Evolutionary conservation across 2,329 filamentous ascomycete species (phyloP).

Genomic region (Alternaria burnsii): DNA sequence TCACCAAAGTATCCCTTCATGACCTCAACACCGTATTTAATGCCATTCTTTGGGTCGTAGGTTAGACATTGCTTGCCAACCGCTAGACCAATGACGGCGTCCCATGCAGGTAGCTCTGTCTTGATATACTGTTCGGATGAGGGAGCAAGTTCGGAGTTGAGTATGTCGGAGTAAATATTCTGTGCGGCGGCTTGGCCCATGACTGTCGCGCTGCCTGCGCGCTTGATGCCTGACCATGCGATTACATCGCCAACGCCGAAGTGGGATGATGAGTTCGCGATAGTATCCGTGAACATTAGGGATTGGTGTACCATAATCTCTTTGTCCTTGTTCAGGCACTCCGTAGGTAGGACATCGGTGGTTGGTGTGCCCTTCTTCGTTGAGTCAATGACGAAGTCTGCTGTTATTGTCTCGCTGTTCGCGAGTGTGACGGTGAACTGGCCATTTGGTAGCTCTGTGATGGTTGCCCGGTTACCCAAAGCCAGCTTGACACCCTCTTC

Average conservation of each 20-base stretch:
- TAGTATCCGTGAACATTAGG: slow-evolving; percentile 62
- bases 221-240: slow-evolving; percentile 80
- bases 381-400: slow-evolving; percentile 74
- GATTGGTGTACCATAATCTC: slow-evolving; percentile 68
- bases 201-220: slow-evolving; percentile 78
- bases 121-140: slow-evolving; percentile 27
- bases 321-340: slow-evolving; percentile 68
- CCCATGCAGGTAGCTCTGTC: slow-evolving; percentile 43
- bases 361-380: slow-evolving; percentile 70
- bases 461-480: slow-evolving; percentile 66
- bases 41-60: slow-evolving; percentile 66
- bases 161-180: slow-evolving; percentile 59
- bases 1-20: slow-evolving; percentile 71
- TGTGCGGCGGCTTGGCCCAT: slow-evolving; percentile 72
- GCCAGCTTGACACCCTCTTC: slow-evolving; percentile 72
- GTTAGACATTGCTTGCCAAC: slow-evolving; percentile 74
- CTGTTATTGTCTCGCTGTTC: slow-evolving; percentile 59
- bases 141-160: slow-evolving; percentile 41
- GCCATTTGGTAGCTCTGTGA: slow-evolving; percentile 37
- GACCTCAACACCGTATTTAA: slow-evolving; percentile 68
- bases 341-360: slow-evolving; percentile 67
- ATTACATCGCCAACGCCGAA: slow-evolving; percentile 75
- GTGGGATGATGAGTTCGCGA: slow-evolving; percentile 68
- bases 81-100: slow-evolving; percentile 72
- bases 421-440: slow-evolving; percentile 56